Percentiles rank a stretch among this genome's conserved stretches.
Evolutionary conservation across 768 basidiomycete genomes (phyloP).

Genomic region (Cystobasidium onofrii): DNA sequence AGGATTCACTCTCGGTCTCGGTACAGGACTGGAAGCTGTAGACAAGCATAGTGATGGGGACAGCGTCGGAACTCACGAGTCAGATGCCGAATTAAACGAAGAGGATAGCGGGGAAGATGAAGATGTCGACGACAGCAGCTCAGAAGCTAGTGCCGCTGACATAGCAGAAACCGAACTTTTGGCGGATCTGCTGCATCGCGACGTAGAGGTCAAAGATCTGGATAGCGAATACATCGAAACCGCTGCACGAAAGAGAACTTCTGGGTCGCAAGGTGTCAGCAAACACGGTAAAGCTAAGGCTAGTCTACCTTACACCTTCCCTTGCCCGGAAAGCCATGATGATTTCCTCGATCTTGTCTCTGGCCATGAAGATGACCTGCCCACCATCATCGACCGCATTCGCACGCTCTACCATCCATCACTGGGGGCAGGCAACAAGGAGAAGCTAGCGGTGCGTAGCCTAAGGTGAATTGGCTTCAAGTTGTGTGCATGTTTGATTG

Average conservation of each 20-base stretch:
- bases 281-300: conserved; percentile 31
- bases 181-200: conserved; percentile 45
- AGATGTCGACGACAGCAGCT: conserved; percentile 34
- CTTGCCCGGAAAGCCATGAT: conserved; percentile 75
- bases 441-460: conserved; percentile 69
- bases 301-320: conserved; percentile 77
- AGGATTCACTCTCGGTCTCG: conserved; percentile 42
- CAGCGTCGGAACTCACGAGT: background rate
- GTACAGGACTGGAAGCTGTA: conserved; percentile 41
- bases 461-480: background rate
- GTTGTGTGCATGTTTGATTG: background rate
- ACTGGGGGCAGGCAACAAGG: conserved; percentile 81
- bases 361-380: conserved; percentile 56
- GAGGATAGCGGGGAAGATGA: conserved; percentile 37
- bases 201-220: conserved; percentile 45
- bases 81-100: conserved; percentile 19
- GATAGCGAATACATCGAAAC: conserved; percentile 36
- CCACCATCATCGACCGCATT: conserved; percentile 78
- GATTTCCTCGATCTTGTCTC: conserved; percentile 80
- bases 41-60: conserved; percentile 29
- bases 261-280: conserved; percentile 33
- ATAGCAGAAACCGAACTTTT: conserved; percentile 47
- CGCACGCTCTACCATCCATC: conserved; percentile 85
- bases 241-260: background rate
- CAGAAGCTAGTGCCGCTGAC: conserved; percentile 40